A percentile compares a stretch with the other conserved stretches of the same genome.
Evolutionary conservation across 2,329 filamentous ascomycete genomes (phyloP).

Genomic region (Fusarium illudens): DNA sequence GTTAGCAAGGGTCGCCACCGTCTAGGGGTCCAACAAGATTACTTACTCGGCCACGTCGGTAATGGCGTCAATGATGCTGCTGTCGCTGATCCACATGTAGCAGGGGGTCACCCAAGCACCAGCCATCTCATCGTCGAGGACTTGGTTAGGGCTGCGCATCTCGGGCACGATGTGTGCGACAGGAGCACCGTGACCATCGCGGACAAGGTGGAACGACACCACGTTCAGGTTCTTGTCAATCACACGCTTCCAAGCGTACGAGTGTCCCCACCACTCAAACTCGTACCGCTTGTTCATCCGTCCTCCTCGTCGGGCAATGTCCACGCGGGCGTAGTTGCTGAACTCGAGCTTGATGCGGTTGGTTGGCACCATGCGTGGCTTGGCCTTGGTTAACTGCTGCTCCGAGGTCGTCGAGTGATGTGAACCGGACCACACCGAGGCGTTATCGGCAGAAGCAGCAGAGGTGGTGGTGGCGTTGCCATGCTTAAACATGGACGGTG

Average conservation of each 20-base stretch:
- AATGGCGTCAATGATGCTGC: constrained; percentile 70
- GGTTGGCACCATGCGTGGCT: constrained; percentile 61
- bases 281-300: constrained; percentile 80
- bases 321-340: constrained; percentile 94
- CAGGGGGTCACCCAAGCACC: constrained; percentile 92
- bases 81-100: constrained; percentile 88
- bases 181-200: constrained; percentile 66
- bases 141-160: constrained; percentile 74
- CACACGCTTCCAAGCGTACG: constrained; percentile 84
- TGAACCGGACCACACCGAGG: constrained; percentile 40
- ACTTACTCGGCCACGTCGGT: constrained; percentile 89
- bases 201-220: constrained; percentile 82
- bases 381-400: constrained; percentile 44
- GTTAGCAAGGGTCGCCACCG: constrained; percentile 34
- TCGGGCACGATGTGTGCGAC: constrained; percentile 89
- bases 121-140: constrained; percentile 74
- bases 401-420: constrained; percentile 29
- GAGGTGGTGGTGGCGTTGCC: constrained; percentile 22
- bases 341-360: constrained; percentile 92
- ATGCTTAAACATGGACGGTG: constrained; percentile 36
- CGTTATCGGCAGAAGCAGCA: constrained; percentile 29
- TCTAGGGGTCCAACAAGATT: neutral
- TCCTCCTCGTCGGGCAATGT: constrained; percentile 74
- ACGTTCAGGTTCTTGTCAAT: constrained; percentile 73
- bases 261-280: constrained; percentile 92